Evolutionary conservation across 345 rosid genomes (phyloP).

Genomic region (Sonneratia caseolaris): DNA sequence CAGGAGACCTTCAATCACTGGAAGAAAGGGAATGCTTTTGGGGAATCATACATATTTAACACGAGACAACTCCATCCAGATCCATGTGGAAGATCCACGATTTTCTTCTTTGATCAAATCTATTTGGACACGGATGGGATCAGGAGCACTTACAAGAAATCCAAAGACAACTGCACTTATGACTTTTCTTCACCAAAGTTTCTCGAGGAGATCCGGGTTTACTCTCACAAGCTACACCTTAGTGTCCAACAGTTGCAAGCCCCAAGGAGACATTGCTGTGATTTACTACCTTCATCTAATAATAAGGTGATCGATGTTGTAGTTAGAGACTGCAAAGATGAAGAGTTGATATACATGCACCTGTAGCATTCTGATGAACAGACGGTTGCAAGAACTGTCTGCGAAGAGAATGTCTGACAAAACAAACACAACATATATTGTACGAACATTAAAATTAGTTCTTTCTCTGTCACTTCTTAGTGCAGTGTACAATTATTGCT

Average conservation of each 20-base stretch:
- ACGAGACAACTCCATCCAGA: slow-evolving; percentile 39
- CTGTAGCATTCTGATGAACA: slow-evolving; percentile 5
- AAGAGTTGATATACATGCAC: slow-evolving; percentile 55
- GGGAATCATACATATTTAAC: slow-evolving; percentile 44
- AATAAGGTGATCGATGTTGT: slow-evolving; percentile 47
- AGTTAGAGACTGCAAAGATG: slow-evolving; percentile 48
- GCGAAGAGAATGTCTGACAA: too few relatives aligned
- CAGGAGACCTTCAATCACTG: slow-evolving; percentile 64
- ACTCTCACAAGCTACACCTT: slow-evolving; percentile 45
- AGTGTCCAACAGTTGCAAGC: slow-evolving; percentile 53
- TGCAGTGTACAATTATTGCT: too few relatives aligned
- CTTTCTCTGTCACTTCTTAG: too few relatives aligned
- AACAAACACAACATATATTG: too few relatives aligned
- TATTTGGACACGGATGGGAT: slow-evolving; percentile 19
- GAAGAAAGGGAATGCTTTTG: slow-evolving; percentile 25
- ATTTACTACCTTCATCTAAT: slow-evolving; percentile 46
- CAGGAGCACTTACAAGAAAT: slow-evolving; percentile 40
- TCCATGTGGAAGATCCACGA: slow-evolving; percentile 58
- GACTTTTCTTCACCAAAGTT: slow-evolving; percentile 43
- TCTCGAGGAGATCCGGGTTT: slow-evolving; percentile 54
- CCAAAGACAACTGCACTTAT: slow-evolving; percentile 34
- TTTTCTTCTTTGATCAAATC: slow-evolving; percentile 48
- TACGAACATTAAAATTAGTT: too few relatives aligned
- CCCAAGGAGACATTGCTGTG: slow-evolving; percentile 87
- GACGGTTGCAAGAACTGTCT: too few relatives aligned